Evolutionary conservation across 225 moss, liverwort and hornwort genomes (phyloP).

Genomic region (Neckera pumila): DNA sequence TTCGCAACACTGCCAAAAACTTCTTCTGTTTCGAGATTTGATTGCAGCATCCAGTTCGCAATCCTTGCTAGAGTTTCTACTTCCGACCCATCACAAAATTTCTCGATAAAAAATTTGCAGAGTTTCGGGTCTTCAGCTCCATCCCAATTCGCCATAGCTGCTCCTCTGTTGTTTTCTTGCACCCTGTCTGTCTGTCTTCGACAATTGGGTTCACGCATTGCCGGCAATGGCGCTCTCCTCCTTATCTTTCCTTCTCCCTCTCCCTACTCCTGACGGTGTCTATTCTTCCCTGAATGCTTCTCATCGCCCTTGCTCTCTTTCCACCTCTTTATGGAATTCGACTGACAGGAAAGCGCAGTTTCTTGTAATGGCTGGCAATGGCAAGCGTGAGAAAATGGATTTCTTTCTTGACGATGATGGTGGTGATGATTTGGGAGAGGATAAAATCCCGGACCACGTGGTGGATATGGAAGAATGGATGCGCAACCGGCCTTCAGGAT

Average conservation of each 20-base stretch:
- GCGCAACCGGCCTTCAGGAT: conserved; percentile 60
- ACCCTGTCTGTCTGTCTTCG: background rate
- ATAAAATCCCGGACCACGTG: conserved; percentile 20
- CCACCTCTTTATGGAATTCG: background rate
- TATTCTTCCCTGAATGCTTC: background rate
- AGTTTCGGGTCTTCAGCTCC: background rate
- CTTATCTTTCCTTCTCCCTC: conserved; percentile 5
- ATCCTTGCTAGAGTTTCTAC: background rate
- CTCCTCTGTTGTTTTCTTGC: background rate
- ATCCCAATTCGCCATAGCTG: background rate
- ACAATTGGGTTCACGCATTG: background rate
- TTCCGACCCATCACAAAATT: background rate
- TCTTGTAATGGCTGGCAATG: background rate
- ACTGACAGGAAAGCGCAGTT: background rate
- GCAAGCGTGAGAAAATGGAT: conserved; percentile 22
- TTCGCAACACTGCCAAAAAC: background rate
- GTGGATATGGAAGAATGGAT: conserved; percentile 76
- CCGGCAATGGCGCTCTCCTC: conserved; percentile 19
- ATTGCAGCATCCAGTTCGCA: background rate
- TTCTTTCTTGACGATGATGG: conserved; percentile 29
- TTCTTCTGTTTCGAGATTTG: background rate
- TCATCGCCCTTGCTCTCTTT: background rate
- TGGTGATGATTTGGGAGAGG: conserved; percentile 9
- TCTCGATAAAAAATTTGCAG: background rate
- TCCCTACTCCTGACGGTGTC: background rate